A percentile compares a stretch with the other conserved stretches of the same genome.
Evolutionary conservation across 1,284 basidiomycete genomes (phyloP).

Genomic region (Naganishia liquefaciens): DNA sequence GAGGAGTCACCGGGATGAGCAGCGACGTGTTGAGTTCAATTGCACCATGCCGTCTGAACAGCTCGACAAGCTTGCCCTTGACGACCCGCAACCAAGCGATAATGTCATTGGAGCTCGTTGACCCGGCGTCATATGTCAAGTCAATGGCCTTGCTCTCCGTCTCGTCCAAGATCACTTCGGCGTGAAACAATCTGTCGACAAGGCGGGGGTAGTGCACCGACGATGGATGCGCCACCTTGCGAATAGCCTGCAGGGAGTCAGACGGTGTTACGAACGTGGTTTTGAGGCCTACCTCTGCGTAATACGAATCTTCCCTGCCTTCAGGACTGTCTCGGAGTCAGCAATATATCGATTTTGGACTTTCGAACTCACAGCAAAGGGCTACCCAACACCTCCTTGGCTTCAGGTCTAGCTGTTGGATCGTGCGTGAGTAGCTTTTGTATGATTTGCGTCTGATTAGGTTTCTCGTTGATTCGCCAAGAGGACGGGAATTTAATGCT

Average conservation of each 20-base stretch:
- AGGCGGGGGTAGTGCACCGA: slow-evolving; percentile 49
- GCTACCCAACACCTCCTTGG: slow-evolving; percentile 80
- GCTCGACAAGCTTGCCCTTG: slow-evolving; percentile 68
- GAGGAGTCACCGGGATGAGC: slow-evolving; percentile 66
- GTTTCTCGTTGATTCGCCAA: slow-evolving; percentile 65
- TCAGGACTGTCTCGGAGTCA: slow-evolving; percentile 54
- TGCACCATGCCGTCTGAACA: slow-evolving; percentile 86
- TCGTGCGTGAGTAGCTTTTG: slow-evolving; percentile 80
- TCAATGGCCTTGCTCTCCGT: slow-evolving; percentile 40
- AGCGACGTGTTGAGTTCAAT: slow-evolving; percentile 77
- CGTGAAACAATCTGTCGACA: slow-evolving; percentile 44
- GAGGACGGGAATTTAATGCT: slow-evolving; percentile 70
- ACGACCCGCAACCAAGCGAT: slow-evolving; percentile 64
- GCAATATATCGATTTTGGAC: slow-evolving; percentile 45
- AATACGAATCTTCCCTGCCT: slow-evolving; percentile 33
- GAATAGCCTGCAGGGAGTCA: slow-evolving; percentile 32
- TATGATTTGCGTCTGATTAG: slow-evolving; percentile 62
- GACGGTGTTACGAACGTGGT: not conserved
- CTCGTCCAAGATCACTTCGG: slow-evolving; percentile 25
- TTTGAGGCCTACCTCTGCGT: slow-evolving; percentile 34
- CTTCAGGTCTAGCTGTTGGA: slow-evolving; percentile 75
- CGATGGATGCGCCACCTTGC: slow-evolving; percentile 49
- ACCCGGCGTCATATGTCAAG: slow-evolving; percentile 75
- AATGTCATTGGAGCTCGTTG: slow-evolving; percentile 69
- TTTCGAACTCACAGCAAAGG: slow-evolving; percentile 58